Percentiles rank a stretch among this genome's conserved stretches.
phyloP scores from a whole-genome alignment of 495 filamentous ascomycete species.

The Penicillium nucicola region DNA sequence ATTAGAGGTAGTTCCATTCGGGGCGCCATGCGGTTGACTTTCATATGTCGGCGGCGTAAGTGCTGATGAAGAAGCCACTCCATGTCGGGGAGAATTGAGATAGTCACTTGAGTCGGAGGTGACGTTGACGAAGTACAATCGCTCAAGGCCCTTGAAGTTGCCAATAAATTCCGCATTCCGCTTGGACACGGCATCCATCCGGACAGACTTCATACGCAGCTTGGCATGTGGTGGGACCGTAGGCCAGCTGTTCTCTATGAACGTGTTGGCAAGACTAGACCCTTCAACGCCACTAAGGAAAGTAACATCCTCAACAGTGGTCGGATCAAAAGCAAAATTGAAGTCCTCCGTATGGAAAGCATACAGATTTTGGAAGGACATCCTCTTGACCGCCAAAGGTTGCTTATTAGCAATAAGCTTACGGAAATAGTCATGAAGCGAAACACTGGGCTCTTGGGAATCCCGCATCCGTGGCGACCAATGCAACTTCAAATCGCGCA shows the following conservation, averaged over 20 bases:
- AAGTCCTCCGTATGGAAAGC: slow-evolving; percentile 48
- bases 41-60: slow-evolving; percentile 31
- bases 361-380: slow-evolving; percentile 57
- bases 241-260: slow-evolving; percentile 54
- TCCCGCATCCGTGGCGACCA: slow-evolving; percentile 63
- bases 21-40: slow-evolving; percentile 1
- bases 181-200: slow-evolving; percentile 40
- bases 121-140: slow-evolving; percentile 44
- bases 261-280: slow-evolving; percentile 44
- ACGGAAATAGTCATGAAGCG: slow-evolving; percentile 54
- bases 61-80: slow-evolving; percentile 11
- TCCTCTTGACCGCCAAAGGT: slow-evolving; percentile 41
- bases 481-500: slow-evolving; percentile 54
- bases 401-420: slow-evolving; percentile 45
- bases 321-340: slow-evolving; percentile 36
- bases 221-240: slow-evolving; percentile 17
- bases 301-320: slow-evolving; percentile 46
- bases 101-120: slow-evolving; percentile 25
- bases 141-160: slow-evolving; percentile 38
- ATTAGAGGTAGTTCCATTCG: slow-evolving; percentile 14
- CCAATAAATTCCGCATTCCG: slow-evolving; percentile 39
- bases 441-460: slow-evolving; percentile 54
- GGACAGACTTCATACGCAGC: slow-evolving; percentile 35
- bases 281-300: slow-evolving; percentile 47
- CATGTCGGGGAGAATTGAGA: slow-evolving; percentile 27